Percentiles rank a stretch among this genome's conserved stretches.
These are phyloP conservation scores for Lachancea waltii DNA, from an alignment of 805 yeast genomes.

Conservation along the genomic window DNA sequence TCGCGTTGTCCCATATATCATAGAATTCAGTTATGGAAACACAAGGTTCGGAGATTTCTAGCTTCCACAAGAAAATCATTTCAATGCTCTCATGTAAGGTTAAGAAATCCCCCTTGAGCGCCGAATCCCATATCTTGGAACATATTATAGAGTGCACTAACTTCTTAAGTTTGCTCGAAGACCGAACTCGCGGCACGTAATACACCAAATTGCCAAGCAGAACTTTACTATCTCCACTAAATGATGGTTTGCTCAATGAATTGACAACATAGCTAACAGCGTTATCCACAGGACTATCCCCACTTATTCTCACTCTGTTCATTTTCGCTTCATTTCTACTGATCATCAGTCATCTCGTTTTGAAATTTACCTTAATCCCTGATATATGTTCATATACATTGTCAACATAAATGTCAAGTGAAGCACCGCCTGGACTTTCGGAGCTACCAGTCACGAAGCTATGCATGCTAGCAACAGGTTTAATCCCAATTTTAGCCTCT, in stretches of 20 bases:
- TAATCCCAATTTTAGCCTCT: constrained; percentile 25
- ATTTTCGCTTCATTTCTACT: background rate
- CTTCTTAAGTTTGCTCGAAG: constrained; percentile 8
- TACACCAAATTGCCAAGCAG: constrained; percentile 24
- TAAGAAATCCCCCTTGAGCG: constrained; percentile 7
- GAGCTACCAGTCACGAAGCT: constrained; percentile 27
- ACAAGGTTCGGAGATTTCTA: constrained; percentile 29
- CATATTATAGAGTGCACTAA: constrained; percentile 15
- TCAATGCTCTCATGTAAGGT: constrained; percentile 16
- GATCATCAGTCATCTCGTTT: background rate
- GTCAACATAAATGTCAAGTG: constrained; percentile 15
- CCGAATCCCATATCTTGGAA: constrained; percentile 9
- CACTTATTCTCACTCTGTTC: background rate
- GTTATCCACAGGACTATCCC: background rate
- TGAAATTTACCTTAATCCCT: background rate
- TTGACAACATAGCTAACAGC: constrained; percentile 7
- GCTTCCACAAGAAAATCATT: constrained; percentile 25
- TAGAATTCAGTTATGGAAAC: constrained; percentile 20
- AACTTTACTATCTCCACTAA: constrained; percentile 1
- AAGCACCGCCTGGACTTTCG: constrained; percentile 19
- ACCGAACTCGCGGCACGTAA: constrained; percentile 22
- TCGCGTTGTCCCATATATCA: constrained; percentile 18
- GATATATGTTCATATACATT: too few relatives aligned
- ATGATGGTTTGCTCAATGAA: background rate
- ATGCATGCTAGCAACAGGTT: constrained; percentile 22